Evolutionary conservation across 768 basidiomycete genomes (phyloP), one percentile per base, ranked within the genome.

Genomic region (Lyophyllum shimeji): DNA sequence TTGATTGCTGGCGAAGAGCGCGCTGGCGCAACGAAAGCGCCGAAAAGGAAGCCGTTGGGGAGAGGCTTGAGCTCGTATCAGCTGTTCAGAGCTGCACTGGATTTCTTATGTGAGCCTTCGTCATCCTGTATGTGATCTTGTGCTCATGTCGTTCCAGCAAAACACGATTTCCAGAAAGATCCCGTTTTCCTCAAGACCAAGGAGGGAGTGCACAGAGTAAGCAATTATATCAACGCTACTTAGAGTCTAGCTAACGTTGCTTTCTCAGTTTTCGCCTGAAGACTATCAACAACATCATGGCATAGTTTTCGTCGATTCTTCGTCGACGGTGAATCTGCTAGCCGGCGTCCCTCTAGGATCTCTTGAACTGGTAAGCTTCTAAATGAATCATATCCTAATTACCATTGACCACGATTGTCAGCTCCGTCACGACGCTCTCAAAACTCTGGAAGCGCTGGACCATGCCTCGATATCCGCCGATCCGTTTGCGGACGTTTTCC

Each of bases 51-150:
- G 64, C 80, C 85, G 0, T 65, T 95, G 2, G 95, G 93, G 5
- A 83, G 80, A 53, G 90, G 93, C 1, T 67, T 98, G 61, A 95
- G 92, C 58, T 90, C 91, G 20, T 97, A 96, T 71, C 94, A 95
- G 66, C 76, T 96, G 25, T 89, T 98, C 69, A 83, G 89, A 61
- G 93, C 90, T 31, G 87, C 84, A 0, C 72, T 96, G 61, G 91
- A 95, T 67, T 87, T 95, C 64, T 67, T 98, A 21, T 82, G 94
- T 94, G 65, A 60, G 87, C 67, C 15, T 20, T 24, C 45, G 2
- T 20, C 46, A 23, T 37, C n/a, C 27, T 52, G 4, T 2, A 7
- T 21, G 42, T 25, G n/a, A 50, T 9, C 37, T 40, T 24, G 17
- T 25, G 51, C 69, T 58, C 39, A 51, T 11, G 33, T 37, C 40